Conservation (phyloP, 2,329 filamentous ascomycete species). For the Diaporthe sp. region DNA sequence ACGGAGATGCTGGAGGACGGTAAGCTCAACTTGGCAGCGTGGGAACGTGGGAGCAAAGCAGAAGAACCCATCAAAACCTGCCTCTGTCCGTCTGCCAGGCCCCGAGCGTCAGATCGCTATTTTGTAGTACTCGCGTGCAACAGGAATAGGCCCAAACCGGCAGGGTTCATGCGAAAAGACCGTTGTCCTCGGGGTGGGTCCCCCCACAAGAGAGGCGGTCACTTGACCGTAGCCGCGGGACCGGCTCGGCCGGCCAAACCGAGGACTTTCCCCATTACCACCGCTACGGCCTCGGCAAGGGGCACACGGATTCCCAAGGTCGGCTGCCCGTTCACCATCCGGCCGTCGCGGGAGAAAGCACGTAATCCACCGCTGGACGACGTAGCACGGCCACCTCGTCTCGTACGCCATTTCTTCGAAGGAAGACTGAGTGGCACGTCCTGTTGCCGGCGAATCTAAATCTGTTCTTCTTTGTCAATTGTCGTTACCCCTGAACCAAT, state of each 20-base stretch:
- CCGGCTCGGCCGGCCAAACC: slow-evolving; percentile 29
- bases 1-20: not conserved
- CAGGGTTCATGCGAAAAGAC: slow-evolving; percentile 23
- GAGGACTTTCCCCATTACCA: slow-evolving; percentile 12
- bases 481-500: not conserved
- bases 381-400: not conserved
- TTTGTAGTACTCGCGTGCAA: not conserved
- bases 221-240: slow-evolving; percentile 23
- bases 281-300: slow-evolving; percentile 10
- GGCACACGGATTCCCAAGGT: not conserved
- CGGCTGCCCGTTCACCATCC: not conserved
- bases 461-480: not conserved
- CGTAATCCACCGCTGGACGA: not conserved
- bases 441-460: not conserved
- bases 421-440: not conserved
- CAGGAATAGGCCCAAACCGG: not conserved
- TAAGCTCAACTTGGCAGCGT: not conserved
- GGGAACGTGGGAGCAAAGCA: not conserved
- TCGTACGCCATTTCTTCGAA: not conserved
- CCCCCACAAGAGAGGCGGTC: slow-evolving; percentile 28
- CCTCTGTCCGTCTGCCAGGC: not conserved
- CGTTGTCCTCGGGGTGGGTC: slow-evolving; percentile 13
- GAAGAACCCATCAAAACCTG: not conserved
- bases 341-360: not conserved
- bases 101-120: not conserved